A percentile compares a stretch with the other conserved stretches of the same genome.
phyloP scores from a whole-genome alignment of 805 yeast genomes.

The Vanderwaltozyma verrucispora region DNA sequence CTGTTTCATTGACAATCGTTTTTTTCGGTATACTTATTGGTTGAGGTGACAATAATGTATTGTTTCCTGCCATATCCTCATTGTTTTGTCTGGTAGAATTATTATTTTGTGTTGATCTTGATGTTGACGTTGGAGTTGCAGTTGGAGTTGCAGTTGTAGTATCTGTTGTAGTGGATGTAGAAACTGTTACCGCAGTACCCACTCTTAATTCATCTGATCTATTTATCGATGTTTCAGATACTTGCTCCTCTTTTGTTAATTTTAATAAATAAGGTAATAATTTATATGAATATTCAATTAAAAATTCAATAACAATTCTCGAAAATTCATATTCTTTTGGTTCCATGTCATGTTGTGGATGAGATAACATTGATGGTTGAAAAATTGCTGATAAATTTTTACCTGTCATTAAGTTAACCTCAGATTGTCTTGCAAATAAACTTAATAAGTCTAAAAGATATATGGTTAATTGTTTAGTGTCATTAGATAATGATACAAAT shows the following conservation, averaged over 20 bases:
- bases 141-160: neutral
- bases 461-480: conserved; percentile 71
- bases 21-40: no score
- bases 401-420: conserved; percentile 81
- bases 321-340: conserved; percentile 88
- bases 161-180: no score
- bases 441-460: conserved; percentile 81
- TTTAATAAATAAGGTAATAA: conserved; percentile 49
- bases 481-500: conserved; percentile 61
- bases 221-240: no score
- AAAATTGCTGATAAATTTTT: conserved; percentile 90
- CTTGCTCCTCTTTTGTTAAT: conserved; percentile 21
- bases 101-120: no score
- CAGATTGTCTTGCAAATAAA: conserved; percentile 70
- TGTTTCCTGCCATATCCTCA: no score
- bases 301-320: conserved; percentile 75
- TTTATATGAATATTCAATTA: conserved; percentile 76
- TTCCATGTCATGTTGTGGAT: conserved; percentile 83
- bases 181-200: no score
- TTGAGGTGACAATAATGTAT: no score
- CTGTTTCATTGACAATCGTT: no score
- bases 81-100: no score
- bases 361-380: conserved; percentile 92
- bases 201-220: neutral
- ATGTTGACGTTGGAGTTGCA: no score